Evolutionary conservation across 2,329 filamentous ascomycete species (phyloP).

Genomic region (Aureobasidium sp.): DNA sequence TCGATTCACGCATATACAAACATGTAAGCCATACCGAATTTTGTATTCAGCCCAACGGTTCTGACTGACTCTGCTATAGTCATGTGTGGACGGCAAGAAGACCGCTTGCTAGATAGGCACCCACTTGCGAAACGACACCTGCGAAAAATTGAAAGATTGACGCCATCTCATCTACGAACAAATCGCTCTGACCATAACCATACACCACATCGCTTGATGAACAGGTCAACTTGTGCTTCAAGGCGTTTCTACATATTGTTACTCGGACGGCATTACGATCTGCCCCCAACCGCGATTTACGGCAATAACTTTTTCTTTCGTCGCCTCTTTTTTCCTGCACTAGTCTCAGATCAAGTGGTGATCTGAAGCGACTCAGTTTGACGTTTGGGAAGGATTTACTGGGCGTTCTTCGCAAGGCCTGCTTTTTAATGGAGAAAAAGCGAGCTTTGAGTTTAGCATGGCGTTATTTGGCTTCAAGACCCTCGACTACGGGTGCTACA

Average conservation of each 20-base stretch:
- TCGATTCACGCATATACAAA: constrained; percentile 66
- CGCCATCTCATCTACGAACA: background rate
- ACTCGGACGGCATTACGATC: constrained; percentile 5
- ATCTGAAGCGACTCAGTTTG: constrained; percentile 1
- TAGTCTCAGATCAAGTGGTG: background rate
- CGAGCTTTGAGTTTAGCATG: constrained; percentile 15
- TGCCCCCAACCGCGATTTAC: background rate
- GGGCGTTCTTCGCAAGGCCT: constrained; percentile 5
- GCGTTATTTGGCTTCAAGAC: constrained; percentile 10
- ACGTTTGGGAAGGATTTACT: constrained; percentile 9
- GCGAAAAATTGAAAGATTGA: background rate
- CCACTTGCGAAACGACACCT: background rate
- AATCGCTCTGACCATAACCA: background rate
- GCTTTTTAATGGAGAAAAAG: constrained; percentile 1
- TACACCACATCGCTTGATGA: background rate
- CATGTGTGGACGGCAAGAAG: constrained; percentile 43
- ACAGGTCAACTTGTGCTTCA: background rate
- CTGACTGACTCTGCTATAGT: constrained; percentile 26
- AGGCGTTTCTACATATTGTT: constrained; percentile 9
- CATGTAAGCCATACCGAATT: constrained; percentile 53
- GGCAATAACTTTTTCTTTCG: background rate
- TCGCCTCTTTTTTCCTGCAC: background rate
- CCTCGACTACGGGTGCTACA: background rate
- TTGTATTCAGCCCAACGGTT: constrained; percentile 18
- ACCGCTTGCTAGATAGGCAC: constrained; percentile 27